Conservation (phyloP, 2,329 filamentous ascomycete genomes). For the Pseudonectria buxi region DNA sequence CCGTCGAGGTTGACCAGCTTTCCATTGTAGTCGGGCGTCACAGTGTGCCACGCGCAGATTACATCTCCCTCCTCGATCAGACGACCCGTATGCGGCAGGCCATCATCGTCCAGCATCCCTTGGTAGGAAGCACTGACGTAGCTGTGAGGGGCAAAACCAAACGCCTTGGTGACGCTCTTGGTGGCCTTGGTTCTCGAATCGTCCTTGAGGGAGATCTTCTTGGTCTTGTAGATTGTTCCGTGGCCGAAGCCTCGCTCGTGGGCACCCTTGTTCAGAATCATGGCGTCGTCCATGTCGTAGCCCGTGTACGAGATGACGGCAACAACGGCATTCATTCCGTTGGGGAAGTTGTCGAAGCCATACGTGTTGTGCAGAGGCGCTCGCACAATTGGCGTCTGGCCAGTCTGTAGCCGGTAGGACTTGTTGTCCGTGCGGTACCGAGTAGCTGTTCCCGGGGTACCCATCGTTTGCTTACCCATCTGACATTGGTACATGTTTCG, state of each 20-base stretch:
- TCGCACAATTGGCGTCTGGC: constrained; percentile 89
- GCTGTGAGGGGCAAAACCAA: constrained; percentile 80
- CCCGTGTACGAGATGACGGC: constrained; percentile 98
- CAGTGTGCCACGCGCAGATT: constrained; percentile 83
- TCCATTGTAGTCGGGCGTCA: constrained; percentile 71
- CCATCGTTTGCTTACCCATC: constrained; percentile 99
- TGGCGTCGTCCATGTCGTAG: constrained; percentile 99
- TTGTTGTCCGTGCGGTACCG: constrained; percentile 95
- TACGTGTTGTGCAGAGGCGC: constrained; percentile 93
- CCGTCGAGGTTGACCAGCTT: constrained; percentile 81
- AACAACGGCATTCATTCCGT: constrained; percentile 90
- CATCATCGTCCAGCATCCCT: constrained; percentile 75
- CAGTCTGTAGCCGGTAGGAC: constrained; percentile 87
- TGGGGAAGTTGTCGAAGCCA: constrained; percentile 95
- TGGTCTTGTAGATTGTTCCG: constrained; percentile 96
- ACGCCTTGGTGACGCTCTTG: constrained; percentile 71
- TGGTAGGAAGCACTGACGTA: constrained; percentile 65
- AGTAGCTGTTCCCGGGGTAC: constrained; percentile 80
- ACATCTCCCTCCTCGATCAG: constrained; percentile 74
- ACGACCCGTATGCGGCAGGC: constrained; percentile 73
- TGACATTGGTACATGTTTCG: constrained; percentile 99
- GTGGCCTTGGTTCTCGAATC: constrained; percentile 61
- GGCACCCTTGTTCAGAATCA: constrained; percentile 97
- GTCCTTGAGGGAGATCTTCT: constrained; percentile 81
- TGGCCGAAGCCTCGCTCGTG: constrained; percentile 94